phyloP scores from a whole-genome alignment of 208 protist species.

The Acanthamoeba sp. region DNA sequence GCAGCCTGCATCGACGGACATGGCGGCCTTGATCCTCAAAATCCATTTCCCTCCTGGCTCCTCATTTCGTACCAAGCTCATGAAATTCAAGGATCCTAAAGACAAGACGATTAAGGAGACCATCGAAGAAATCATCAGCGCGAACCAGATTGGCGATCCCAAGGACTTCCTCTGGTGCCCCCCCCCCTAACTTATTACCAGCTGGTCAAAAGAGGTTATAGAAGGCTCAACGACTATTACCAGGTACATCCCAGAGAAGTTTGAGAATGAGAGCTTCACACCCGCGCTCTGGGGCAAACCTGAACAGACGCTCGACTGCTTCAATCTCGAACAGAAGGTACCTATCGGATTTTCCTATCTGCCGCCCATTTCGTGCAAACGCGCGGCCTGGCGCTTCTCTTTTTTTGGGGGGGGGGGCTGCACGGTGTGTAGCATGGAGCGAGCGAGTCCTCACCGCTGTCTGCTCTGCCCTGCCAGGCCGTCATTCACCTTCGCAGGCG shows the following conservation, averaged over 20 bases:
- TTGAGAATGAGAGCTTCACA: background rate
- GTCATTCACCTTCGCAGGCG: background rate
- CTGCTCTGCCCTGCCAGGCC: background rate
- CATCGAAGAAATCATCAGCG: background rate
- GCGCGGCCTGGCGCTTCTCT: too few species aligned
- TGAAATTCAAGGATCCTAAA: background rate
- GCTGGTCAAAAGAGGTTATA: background rate
- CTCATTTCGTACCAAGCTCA: background rate
- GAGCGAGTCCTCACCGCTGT: background rate
- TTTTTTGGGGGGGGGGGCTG: background rate
- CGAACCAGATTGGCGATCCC: background rate
- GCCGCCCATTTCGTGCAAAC: too few species aligned
- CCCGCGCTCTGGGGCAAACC: background rate
- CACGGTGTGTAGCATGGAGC: background rate
- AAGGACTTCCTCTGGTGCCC: background rate
- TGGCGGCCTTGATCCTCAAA: background rate
- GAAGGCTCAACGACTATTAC: background rate
- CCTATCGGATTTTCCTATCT: background rate
- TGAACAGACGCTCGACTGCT: background rate
- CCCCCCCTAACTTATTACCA: background rate
- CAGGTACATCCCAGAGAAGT: background rate
- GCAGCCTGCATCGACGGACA: background rate
- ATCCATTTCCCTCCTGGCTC: slow-evolving; percentile 20
- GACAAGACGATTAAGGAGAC: slow-evolving; percentile 24
- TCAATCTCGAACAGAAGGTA: slow-evolving; percentile 1